Evolutionary conservation across 805 yeast species (phyloP), one percentile per base, ranked within the genome.

Genomic region (Suhomyces pyralidae): DNA sequence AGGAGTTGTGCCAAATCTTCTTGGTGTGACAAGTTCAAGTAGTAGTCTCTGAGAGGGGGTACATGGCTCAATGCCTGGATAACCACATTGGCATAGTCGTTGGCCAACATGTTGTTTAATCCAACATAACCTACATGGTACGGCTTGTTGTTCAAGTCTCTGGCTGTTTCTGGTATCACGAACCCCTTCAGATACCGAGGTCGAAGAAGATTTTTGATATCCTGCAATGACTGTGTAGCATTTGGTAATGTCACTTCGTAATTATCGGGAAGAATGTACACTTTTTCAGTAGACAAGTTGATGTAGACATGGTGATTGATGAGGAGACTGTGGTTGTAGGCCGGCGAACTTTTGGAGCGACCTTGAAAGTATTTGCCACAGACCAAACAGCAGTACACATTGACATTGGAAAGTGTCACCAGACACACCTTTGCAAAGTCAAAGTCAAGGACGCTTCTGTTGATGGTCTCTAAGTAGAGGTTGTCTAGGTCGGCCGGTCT

Each of bases 301-400:
- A 88, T 73, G 61, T 71, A 88, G 1, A 86, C 77, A 63, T 82
- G 88, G 61, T 86, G 92, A 58, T 79, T 76, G 4, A 75, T 80
- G 52, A 83, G 77, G 17, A 88, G 73, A 1, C 90, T 78, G 64
- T 89, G 96, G 14, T 72, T 62, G 60, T 82, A 86, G 0, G 92
- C 91, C 20, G 84, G 84, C 0, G 92, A 81, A n/a, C 79, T 64
- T 52, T 67, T 71, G 1, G 83, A 79, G 22, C 90, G 74, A 0
- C 96, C 96, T 58, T 83, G 85, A 50, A 82, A 78, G 66, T 82
- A 89, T 60, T 80, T 84, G 32, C 92, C 93, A 68, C 96, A 89
- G 0, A 77, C 78, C 19, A 89, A 68, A 62, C 96, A 89, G 30
- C 88, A 83, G 60, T 88, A 86, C 0, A 88, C 79, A 59, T 86